Evolutionary conservation across 805 yeast genomes (phyloP), one percentile per base, ranked within the genome.

Genomic region (Osmozyma mogii): DNA sequence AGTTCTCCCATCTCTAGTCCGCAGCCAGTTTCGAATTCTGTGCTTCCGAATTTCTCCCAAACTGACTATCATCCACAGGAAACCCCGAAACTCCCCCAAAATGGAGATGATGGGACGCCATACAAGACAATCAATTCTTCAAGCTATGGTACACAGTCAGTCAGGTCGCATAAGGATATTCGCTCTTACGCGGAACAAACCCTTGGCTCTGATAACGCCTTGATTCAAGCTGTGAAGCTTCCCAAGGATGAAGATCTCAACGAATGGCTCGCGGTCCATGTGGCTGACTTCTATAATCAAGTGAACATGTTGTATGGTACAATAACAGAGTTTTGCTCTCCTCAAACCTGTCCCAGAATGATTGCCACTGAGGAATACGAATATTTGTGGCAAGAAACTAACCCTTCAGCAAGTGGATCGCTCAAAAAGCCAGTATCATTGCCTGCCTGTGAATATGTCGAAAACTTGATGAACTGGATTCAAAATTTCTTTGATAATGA

Each of bases 231-330:
- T 0, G 97, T 89, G 14, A 82, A 82, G 49, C 64, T 92, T 17
- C 98, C 98, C 11, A 82, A 73, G 43, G 97, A 92, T 37, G 98
- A 89, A 56, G 92, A 84, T 46, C 50, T 77, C 32, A 79, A 81
- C 45, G 98, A 89, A 54, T 89, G 98, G 98, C 58, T 89, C 33
- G 97, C 98, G 0, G 94, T 88, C 9, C 95, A 89, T 52, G 92
- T 89, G n/a, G 96, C 88, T 11, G 97, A 89, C 55, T 92, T 89
- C 51, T 89, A 84, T 60, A 88, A 88, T 53, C 98, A 89, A 53
- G 79, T 89, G 42, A 89, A 89, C 57, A 92, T 89, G 98, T 64
- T 89, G 6, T 89, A 92, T 46, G 96, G 96, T 7, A 77, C 96
- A 3, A 83, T 92, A 40, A 89, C 97, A 1, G 95, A 87, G 58